Conservation (phyloP, 352 stramenopile genomes). For the Globisporangium radiosum region DNA sequence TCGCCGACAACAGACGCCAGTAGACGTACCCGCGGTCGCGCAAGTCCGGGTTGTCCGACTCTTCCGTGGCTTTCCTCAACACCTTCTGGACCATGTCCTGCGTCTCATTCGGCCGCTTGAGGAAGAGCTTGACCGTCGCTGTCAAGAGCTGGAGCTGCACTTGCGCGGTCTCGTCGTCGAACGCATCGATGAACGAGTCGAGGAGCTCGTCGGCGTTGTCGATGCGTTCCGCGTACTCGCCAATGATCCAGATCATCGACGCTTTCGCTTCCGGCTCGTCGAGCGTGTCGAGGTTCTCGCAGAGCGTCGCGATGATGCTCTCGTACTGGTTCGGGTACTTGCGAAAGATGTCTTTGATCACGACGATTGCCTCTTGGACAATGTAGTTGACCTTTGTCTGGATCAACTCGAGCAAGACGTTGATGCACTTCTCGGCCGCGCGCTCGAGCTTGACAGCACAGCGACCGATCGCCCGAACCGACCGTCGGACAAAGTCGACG, state of each 20-base stretch:
- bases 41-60: constrained; percentile 98
- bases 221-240: constrained; percentile 98
- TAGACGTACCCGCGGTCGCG: constrained; percentile 99
- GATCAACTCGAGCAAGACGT: constrained; percentile 97
- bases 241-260: constrained; percentile 99
- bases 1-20: constrained; percentile 97
- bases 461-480: constrained; percentile 95
- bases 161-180: constrained; percentile 95
- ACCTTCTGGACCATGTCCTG: constrained; percentile 97
- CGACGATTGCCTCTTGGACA: constrained; percentile 98
- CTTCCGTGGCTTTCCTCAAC: constrained; percentile 96
- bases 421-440: constrained; percentile 97
- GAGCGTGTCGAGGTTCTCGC: constrained; percentile 98
- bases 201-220: constrained; percentile 99
- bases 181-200: constrained; percentile 98
- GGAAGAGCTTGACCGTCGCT: constrained; percentile 98
- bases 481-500: constrained; percentile 97
- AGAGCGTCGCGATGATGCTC: constrained; percentile 98
- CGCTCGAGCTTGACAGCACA: constrained; percentile 98
- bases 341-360: constrained; percentile 99
- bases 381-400: constrained; percentile 99
- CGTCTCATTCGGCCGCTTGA: constrained; percentile 93
- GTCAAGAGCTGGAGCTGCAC: constrained; percentile 98
- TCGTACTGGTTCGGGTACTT: constrained; percentile 99
- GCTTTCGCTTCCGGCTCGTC: constrained; percentile 99